Percentiles rank a stretch among this genome's conserved stretches.
Conservation (phyloP, 805 yeast genomes). For the Kodamaea jinghongensis region DNA sequence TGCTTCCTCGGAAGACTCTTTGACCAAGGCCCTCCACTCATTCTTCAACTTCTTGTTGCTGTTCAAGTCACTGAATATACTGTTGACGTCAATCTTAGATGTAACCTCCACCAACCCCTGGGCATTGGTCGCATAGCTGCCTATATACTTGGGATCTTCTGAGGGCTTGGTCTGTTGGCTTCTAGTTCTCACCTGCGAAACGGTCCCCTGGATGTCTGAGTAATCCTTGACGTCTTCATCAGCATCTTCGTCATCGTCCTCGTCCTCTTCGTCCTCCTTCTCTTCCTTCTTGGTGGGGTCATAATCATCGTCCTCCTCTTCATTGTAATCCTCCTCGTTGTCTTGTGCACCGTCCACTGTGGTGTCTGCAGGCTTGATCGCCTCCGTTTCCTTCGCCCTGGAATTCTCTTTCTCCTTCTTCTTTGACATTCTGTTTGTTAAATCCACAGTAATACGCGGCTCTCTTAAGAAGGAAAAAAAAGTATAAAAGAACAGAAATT, state of each 20-base stretch:
- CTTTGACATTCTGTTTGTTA: not conserved
- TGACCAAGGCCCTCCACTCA: conserved; percentile 13
- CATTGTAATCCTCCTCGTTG: conserved; percentile 25
- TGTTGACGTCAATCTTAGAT: conserved; percentile 28
- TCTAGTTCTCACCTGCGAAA: conserved; percentile 67
- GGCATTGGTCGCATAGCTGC: conserved; percentile 16
- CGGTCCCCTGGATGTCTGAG: conserved; percentile 49
- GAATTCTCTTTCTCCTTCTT: not conserved
- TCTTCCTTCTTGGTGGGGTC: conserved; percentile 23
- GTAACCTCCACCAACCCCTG: conserved; percentile 14
- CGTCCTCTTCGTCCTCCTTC: conserved; percentile 20
- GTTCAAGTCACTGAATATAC: conserved; percentile 29
- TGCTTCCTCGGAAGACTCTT: conserved; percentile 4
- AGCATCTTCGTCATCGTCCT: conserved; percentile 26
- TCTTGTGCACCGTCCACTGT: conserved; percentile 10
- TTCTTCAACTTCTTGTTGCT: conserved; percentile 11
- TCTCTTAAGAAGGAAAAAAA: not conserved
- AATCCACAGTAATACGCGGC: conserved; percentile 6
- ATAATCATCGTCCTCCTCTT: conserved; percentile 35
- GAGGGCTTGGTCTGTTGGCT: conserved; percentile 44
- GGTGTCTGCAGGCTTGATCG: not conserved
- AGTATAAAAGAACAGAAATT: conserved; percentile 1
- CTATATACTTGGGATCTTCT: conserved; percentile 9
- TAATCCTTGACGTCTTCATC: conserved; percentile 34
- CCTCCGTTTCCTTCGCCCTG: not conserved